Evolutionary conservation across 176 grass and related monocot genomes (phyloP).

Genomic region (Zoysia japonica): DNA sequence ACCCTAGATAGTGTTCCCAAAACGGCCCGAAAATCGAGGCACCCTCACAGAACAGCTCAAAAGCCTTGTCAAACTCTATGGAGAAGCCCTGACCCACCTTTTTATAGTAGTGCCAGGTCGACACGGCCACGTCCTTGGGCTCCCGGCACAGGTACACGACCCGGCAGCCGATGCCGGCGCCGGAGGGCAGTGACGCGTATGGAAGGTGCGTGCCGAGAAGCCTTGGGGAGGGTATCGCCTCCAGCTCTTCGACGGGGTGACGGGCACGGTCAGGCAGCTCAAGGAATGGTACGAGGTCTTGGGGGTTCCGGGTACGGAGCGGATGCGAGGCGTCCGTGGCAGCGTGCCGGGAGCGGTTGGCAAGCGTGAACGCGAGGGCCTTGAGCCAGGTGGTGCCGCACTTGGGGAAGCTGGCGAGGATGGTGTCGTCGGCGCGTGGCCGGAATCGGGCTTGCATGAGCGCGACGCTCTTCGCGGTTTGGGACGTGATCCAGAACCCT

Average conservation of each 20-base stretch:
- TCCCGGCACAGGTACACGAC: no score
- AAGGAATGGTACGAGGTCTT: neutral
- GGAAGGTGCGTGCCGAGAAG: no score
- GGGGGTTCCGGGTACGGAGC: neutral
- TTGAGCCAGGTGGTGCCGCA: slow-evolving; percentile 57
- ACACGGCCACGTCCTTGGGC: no score
- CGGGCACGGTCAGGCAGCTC: neutral
- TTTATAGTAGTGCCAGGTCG: no score
- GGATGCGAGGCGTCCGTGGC: neutral
- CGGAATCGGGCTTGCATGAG: slow-evolving; percentile 17
- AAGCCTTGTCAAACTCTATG: no score
- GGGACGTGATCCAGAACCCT: slow-evolving; percentile 16
- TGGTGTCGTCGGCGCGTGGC: neutral
- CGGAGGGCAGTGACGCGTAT: no score
- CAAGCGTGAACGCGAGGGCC: neutral
- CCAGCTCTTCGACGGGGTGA: neutral
- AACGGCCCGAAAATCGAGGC: no score
- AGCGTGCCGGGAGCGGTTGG: neutral
- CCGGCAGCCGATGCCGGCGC: no score
- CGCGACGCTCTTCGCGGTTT: neutral
- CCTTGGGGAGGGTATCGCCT: neutral
- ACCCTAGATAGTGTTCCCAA: no score
- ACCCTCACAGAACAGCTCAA: no score
- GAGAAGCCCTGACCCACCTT: no score
- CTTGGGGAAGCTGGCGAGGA: slow-evolving; percentile 25